Conservation (phyloP, 495 filamentous ascomycete genomes). For the Penicillium steckii region DNA sequence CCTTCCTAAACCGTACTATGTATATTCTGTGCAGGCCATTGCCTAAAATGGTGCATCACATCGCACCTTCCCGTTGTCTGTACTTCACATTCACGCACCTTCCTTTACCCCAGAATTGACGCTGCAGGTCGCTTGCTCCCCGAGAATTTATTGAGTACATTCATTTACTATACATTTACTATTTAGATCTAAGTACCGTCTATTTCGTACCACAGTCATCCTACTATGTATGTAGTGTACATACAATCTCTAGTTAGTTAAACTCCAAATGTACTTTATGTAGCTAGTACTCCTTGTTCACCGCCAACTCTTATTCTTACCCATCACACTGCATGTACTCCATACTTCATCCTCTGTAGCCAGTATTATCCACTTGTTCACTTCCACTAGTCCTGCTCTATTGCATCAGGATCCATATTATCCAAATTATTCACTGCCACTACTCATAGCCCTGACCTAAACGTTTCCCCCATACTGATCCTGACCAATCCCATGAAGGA, state of each 20-base stretch:
- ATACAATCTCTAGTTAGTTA: too few relatives aligned
- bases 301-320: not conserved
- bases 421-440: not conserved
- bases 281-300: not conserved
- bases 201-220: too few relatives aligned
- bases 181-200: too few relatives aligned
- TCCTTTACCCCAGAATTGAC: not conserved
- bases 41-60: not conserved
- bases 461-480: not conserved
- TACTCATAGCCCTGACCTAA: too few relatives aligned
- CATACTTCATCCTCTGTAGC: too few relatives aligned
- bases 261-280: not conserved
- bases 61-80: not conserved
- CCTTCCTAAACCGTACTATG: not conserved
- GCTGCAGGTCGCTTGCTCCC: not conserved
- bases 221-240: too few relatives aligned
- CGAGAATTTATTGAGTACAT: not conserved
- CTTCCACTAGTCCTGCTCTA: not conserved
- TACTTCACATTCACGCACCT: not conserved
- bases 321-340: too few relatives aligned
- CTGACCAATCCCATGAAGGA: not conserved
- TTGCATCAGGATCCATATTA: not conserved
- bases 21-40: not conserved
- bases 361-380: too few relatives aligned
- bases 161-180: too few relatives aligned